Evolutionary conservation across 73 alveolate genomes (phyloP).

Genomic region (Diophrys appendiculata): DNA sequence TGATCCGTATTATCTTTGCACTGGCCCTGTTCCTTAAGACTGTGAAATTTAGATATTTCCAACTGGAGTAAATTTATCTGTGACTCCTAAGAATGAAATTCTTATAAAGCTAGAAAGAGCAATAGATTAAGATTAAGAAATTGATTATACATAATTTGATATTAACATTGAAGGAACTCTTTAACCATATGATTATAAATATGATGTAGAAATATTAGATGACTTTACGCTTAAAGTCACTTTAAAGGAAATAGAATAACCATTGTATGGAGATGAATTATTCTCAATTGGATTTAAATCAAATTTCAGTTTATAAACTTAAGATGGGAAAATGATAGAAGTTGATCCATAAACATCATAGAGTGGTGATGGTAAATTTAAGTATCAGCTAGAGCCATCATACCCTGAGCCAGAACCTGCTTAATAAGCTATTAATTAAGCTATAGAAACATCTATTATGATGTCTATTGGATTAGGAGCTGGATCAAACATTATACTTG

Average conservation of each 20-base stretch:
- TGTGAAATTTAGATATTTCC: neutral
- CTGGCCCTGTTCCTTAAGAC: no score
- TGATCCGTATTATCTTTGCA: neutral
- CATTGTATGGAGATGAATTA: no score
- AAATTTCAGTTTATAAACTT: no score
- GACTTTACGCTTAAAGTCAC: no score
- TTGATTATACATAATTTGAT: no score
- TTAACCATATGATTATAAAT: no score
- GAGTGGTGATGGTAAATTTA: neutral
- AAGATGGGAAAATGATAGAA: no score
- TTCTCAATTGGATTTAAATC: no score
- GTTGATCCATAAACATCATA: no score
- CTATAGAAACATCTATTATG: neutral
- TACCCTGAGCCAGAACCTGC: neutral
- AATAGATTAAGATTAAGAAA: neutral
- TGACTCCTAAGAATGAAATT: neutral
- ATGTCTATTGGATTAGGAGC: neutral
- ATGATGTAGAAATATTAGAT: no score
- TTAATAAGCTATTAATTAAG: neutral
- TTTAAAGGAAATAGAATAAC: no score
- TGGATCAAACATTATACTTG: neutral
- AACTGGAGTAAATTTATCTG: neutral
- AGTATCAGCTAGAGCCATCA: neutral
- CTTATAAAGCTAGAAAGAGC: neutral
- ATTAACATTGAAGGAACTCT: neutral